These are phyloP conservation scores for Wickerhamiella sorbophila DNA, from an alignment of 805 yeast species.

Conservation along the genomic window DNA sequence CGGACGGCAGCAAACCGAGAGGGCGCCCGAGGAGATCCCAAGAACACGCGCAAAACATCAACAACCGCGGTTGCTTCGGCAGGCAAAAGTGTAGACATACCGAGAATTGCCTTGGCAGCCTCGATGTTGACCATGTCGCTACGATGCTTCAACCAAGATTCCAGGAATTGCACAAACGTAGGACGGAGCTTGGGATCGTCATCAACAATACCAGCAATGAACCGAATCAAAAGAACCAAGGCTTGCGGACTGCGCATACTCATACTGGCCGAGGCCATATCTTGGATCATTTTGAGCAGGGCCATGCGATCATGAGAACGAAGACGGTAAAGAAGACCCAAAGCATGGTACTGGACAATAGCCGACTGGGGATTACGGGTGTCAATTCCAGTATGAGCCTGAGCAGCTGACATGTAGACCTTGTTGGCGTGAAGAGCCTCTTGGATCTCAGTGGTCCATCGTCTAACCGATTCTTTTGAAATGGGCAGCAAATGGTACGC, in stretches of 20 bases:
- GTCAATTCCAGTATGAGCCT: constrained; percentile 23
- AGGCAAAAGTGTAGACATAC: constrained; percentile 40
- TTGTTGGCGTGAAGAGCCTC: constrained; percentile 67
- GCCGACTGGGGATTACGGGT: constrained; percentile 53
- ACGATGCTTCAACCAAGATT: constrained; percentile 61
- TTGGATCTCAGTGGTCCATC: constrained; percentile 89
- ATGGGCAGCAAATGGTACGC: constrained; percentile 82
- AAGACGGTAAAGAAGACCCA: constrained; percentile 77
- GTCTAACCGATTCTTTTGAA: constrained; percentile 79
- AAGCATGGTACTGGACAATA: constrained; percentile 89
- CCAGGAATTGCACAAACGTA: constrained; percentile 48
- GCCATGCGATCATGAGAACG: constrained; percentile 92
- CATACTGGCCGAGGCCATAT: constrained; percentile 41
- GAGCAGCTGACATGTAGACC: constrained; percentile 15
- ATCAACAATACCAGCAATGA: constrained; percentile 45
- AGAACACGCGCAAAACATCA: constrained; percentile 54
- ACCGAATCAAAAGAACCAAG: constrained; percentile 69
- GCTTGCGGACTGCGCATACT: constrained; percentile 70
- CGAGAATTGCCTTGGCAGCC: constrained; percentile 64
- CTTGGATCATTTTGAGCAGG: constrained; percentile 74
- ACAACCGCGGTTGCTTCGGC: constrained; percentile 56
- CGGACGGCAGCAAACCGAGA: constrained; percentile 90
- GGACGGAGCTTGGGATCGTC: constrained; percentile 56
- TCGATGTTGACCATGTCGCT: constrained; percentile 85
- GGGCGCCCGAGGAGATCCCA: constrained; percentile 79